Evolutionary conservation across 179 eudicot genomes (phyloP).

Genomic region (Drosera spatulata): DNA sequence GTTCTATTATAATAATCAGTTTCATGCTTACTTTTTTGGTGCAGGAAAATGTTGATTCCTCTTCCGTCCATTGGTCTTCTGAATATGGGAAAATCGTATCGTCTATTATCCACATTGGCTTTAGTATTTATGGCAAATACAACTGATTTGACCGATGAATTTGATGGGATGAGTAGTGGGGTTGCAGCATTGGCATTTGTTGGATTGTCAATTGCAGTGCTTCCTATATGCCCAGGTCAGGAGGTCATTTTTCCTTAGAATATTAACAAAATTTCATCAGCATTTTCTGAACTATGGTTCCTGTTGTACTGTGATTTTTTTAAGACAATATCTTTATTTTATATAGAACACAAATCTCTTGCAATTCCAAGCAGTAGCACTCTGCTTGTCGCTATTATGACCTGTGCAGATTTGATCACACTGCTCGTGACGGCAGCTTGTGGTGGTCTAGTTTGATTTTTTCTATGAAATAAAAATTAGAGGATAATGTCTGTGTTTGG

Average conservation of each 20-base stretch:
- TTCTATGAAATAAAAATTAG: too few species aligned
- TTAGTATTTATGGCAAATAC: conserved; percentile 77
- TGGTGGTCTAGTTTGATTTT: too few species aligned
- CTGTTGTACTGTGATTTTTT: too few species aligned
- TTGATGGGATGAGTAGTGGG: conserved; percentile 93
- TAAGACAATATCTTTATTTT: too few species aligned
- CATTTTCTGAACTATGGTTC: too few species aligned
- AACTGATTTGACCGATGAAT: conserved; percentile 49
- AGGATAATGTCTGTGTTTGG: too few species aligned
- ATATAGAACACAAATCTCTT: too few species aligned
- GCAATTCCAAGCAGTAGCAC: too few species aligned
- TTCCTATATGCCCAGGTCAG: conserved; percentile 89
- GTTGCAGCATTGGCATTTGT: conserved; percentile 80
- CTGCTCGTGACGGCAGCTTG: too few species aligned
- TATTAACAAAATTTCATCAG: background rate
- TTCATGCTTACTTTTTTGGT: conserved; percentile 6
- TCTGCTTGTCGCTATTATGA: too few species aligned
- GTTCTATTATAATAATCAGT: background rate
- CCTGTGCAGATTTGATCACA: too few species aligned
- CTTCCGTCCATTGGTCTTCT: conserved; percentile 71
- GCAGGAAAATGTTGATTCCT: conserved; percentile 92
- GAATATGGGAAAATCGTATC: conserved; percentile 51
- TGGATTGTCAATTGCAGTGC: conserved; percentile 88
- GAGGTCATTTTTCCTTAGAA: conserved; percentile 7
- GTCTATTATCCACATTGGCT: conserved; percentile 46